Evolutionary conservation across 306 rosid genomes (phyloP).

Genomic region (Senna siamea): DNA sequence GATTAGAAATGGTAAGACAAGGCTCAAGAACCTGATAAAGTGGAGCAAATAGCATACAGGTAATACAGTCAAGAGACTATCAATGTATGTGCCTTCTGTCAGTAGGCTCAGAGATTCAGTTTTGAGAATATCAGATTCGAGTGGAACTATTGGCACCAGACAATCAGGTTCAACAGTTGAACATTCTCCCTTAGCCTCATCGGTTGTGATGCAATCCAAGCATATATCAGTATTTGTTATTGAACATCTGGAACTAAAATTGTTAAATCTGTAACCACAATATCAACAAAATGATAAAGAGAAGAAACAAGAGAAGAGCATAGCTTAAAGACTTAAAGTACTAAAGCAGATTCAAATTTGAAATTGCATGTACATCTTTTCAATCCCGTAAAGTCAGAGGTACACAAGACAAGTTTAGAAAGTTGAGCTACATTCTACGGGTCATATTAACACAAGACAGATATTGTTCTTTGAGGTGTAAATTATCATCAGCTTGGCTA

Average conservation of each 20-base stretch:
- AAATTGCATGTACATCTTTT: background rate
- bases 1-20: conserved; percentile 36
- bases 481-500: too few relatives aligned
- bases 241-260: conserved; percentile 69
- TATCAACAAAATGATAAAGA: background rate
- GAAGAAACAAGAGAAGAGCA: background rate
- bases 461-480: too few relatives aligned
- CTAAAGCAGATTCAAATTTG: background rate
- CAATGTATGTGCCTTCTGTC: conserved; percentile 66
- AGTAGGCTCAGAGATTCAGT: conserved; percentile 69
- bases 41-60: conserved; percentile 60
- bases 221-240: conserved; percentile 65
- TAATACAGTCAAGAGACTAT: conserved; percentile 74
- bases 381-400: too few relatives aligned
- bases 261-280: conserved; percentile 52
- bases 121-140: conserved; percentile 65
- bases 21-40: conserved; percentile 13
- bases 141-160: conserved; percentile 60
- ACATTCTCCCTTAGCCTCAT: conserved; percentile 54
- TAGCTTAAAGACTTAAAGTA: background rate
- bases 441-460: background rate
- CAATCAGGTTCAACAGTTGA: conserved; percentile 57
- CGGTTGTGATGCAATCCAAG: conserved; percentile 49
- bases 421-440: background rate
- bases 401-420: background rate